Percentiles rank a stretch among this genome's conserved stretches.
Evolutionary conservation across 768 basidiomycete genomes (phyloP).

Genomic region (Lyophyllum semitale): DNA sequence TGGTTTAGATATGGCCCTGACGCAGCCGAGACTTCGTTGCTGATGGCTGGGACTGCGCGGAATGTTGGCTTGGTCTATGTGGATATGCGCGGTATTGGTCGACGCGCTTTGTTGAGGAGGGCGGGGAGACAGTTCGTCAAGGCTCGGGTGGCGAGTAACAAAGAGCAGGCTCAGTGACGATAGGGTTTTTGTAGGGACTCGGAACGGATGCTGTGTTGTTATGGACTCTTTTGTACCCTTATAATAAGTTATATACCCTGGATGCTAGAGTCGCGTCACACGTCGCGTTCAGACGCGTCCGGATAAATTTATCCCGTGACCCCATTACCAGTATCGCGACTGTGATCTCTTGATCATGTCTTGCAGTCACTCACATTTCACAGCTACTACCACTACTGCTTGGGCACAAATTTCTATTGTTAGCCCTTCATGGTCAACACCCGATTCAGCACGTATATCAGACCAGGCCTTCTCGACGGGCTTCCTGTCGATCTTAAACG

Average conservation of each 20-base stretch:
- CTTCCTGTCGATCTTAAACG: slow-evolving; percentile 20
- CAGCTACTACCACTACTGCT: not conserved
- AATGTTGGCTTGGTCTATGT: slow-evolving; percentile 80
- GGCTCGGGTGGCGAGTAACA: slow-evolving; percentile 21
- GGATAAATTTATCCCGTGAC: not conserved
- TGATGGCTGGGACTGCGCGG: slow-evolving; percentile 64
- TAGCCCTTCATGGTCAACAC: slow-evolving; percentile 1
- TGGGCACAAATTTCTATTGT: not conserved
- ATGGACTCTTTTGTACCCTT: not conserved
- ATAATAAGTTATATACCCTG: not conserved
- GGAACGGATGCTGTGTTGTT: too few species aligned
- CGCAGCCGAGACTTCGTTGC: slow-evolving; percentile 56
- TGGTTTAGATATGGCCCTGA: slow-evolving; percentile 57
- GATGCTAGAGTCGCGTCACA: not conserved
- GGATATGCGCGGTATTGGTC: slow-evolving; percentile 72
- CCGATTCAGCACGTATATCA: slow-evolving; percentile 13
- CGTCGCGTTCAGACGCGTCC: not conserved
- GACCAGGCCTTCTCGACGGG: slow-evolving; percentile 5
- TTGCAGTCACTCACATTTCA: not conserved
- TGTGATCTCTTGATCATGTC: not conserved
- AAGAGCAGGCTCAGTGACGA: not conserved
- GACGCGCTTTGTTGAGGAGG: slow-evolving; percentile 66
- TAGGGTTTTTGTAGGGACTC: too few species aligned
- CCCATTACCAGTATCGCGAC: not conserved
- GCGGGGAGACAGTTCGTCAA: slow-evolving; percentile 61